These are phyloP conservation scores for Oehlia diaphana DNA, from an alignment of 192 early-diverging fungal species.

Conservation along the genomic window DNA sequence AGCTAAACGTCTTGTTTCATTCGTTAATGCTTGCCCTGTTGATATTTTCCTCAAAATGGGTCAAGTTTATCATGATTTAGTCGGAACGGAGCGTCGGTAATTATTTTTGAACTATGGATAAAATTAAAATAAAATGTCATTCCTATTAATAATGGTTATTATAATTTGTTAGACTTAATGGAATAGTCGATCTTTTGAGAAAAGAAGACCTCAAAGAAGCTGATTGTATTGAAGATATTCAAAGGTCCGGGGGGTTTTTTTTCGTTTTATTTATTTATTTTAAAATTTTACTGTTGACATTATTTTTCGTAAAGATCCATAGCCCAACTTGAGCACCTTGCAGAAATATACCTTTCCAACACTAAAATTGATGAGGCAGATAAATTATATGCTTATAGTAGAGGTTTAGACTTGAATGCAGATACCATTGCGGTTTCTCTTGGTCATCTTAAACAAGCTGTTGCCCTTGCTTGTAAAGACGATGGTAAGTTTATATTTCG, in stretches of 20 bases:
- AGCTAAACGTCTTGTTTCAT: conserved; percentile 66
- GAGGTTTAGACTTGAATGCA: conserved; percentile 62
- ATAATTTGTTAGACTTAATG: conserved; percentile 52
- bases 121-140: neutral
- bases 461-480: conserved; percentile 35
- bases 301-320: conserved; percentile 49
- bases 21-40: conserved; percentile 64
- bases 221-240: conserved; percentile 67
- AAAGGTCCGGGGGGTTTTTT: conserved; percentile 37
- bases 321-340: conserved; percentile 64
- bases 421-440: conserved; percentile 66
- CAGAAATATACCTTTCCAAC: conserved; percentile 58
- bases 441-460: conserved; percentile 44
- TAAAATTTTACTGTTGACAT: neutral
- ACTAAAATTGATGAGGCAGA: conserved; percentile 52
- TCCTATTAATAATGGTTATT: neutral
- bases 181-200: conserved; percentile 72
- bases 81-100: conserved; percentile 72
- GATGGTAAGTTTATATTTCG: conserved; percentile 35
- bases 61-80: conserved; percentile 73
- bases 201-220: conserved; percentile 73
- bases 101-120: neutral
- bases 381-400: conserved; percentile 51
- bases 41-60: conserved; percentile 73
- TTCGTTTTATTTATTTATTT: neutral